Evolutionary conservation across 768 basidiomycete species (phyloP).

Genomic region (Phaeotremella skinneri): DNA sequence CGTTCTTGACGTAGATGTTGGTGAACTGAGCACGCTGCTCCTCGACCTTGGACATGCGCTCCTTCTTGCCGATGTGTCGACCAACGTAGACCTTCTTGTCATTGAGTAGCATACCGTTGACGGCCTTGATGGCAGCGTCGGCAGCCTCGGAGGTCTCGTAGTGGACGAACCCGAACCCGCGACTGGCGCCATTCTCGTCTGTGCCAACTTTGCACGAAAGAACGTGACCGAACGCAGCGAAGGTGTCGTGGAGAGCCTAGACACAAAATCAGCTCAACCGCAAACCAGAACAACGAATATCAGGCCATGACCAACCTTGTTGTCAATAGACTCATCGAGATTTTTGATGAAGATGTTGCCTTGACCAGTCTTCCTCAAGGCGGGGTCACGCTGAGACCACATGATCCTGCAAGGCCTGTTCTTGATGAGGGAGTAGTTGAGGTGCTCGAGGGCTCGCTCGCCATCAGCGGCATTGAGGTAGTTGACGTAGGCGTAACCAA

Average conservation of each 20-base stretch:
- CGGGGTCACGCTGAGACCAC: conserved; percentile 99
- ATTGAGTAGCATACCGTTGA: conserved; percentile 98
- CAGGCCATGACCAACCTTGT: conserved; percentile 65
- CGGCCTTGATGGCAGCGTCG: conserved; percentile 92
- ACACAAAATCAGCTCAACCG: too few relatives aligned
- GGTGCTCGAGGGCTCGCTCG: conserved; percentile 97
- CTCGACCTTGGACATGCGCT: conserved; percentile 96
- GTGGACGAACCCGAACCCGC: conserved; percentile 98
- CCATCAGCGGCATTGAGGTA: conserved; percentile 94
- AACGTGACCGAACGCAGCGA: conserved; percentile 97
- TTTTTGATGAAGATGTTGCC: conserved; percentile 99
- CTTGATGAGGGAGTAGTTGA: conserved; percentile 99
- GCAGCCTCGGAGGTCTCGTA: conserved; percentile 98
- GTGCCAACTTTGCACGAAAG: conserved; percentile 98
- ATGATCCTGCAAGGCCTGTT: conserved; percentile 98
- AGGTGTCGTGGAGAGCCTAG: conserved; percentile 97
- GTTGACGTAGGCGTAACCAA: conserved; percentile 99
- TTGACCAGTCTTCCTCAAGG: conserved; percentile 97
- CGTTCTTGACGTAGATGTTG: conserved; percentile 97
- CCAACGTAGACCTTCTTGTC: conserved; percentile 99
- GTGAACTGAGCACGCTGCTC: conserved; percentile 97
- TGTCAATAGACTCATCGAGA: conserved; percentile 92
- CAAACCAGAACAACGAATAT: conserved; percentile 9
- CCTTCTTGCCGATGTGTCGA: conserved; percentile 95
- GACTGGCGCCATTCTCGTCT: conserved; percentile 90